These are phyloP conservation scores for Hanseniaspora opuntiae DNA, from an alignment of 805 yeast genomes.

Conservation along the genomic window DNA sequence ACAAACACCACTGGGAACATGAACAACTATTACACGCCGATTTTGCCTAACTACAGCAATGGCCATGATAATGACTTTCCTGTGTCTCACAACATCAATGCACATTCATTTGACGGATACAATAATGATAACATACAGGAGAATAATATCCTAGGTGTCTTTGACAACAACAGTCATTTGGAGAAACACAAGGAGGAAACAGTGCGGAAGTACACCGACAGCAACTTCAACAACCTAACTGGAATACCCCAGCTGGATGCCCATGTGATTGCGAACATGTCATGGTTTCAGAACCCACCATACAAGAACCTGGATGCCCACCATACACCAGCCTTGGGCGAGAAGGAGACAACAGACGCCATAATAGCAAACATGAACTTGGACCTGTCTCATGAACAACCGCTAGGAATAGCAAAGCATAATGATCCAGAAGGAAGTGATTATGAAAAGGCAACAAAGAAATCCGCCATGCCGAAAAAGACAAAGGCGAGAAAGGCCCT, in stretches of 20 bases:
- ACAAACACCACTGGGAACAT: not conserved
- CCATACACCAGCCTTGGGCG: not conserved
- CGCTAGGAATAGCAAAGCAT: not conserved
- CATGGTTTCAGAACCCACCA: not conserved
- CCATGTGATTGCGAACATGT: conserved; percentile 1
- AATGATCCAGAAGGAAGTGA: not conserved
- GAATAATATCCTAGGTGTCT: not conserved
- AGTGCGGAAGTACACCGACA: not conserved
- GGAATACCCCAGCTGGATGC: not conserved
- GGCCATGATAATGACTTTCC: not conserved
- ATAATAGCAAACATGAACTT: not conserved
- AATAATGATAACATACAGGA: not conserved
- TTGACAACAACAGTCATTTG: not conserved
- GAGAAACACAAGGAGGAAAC: not conserved
- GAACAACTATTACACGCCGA: not conserved
- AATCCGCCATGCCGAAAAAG: conserved; percentile 9
- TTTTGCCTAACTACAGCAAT: not conserved
- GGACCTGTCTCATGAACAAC: not conserved
- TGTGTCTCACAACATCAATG: not conserved
- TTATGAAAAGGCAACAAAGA: not conserved
- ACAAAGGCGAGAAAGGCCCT: conserved; percentile 1
- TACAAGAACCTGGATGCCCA: not conserved
- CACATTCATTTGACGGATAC: not conserved
- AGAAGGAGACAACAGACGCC: not conserved
- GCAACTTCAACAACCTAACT: not conserved